Percentiles rank a stretch among this genome's conserved stretches.
These are phyloP conservation scores for Rhodocollybia butyracea DNA, from an alignment of 768 basidiomycete genomes.

Conservation along the genomic window DNA sequence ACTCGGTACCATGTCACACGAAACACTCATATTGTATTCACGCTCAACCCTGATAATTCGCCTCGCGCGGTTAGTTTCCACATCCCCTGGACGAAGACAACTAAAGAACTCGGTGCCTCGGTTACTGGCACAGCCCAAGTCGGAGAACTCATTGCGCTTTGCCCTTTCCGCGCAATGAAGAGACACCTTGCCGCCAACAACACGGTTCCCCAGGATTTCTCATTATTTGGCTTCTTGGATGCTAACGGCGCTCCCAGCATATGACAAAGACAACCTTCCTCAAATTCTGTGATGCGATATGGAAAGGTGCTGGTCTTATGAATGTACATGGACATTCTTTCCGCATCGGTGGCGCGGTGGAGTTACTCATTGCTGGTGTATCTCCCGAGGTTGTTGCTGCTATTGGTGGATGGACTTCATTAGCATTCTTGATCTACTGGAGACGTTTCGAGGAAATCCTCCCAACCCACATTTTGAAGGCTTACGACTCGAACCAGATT, in stretches of 20 bases:
- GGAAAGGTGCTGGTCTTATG: slow-evolving; percentile 9
- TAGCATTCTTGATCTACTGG: slow-evolving; percentile 29
- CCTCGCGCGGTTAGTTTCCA: slow-evolving; percentile 18
- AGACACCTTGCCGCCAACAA: slow-evolving; percentile 18
- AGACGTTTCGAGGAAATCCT: slow-evolving; percentile 19
- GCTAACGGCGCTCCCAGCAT: slow-evolving; percentile 1
- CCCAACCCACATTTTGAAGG: background rate
- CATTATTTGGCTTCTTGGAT: slow-evolving; percentile 5
- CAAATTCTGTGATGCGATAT: slow-evolving; percentile 11
- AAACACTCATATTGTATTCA: background rate
- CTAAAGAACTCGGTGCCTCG: slow-evolving; percentile 19
- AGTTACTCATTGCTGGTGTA: slow-evolving; percentile 23
- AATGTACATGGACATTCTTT: slow-evolving; percentile 21
- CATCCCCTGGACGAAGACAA: slow-evolving; percentile 36
- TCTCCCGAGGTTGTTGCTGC: slow-evolving; percentile 29
- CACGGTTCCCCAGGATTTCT: slow-evolving; percentile 19
- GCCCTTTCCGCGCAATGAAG: slow-evolving; percentile 17
- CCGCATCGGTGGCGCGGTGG: slow-evolving; percentile 23
- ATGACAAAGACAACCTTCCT: slow-evolving; percentile 13
- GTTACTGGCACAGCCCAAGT: slow-evolving; percentile 19
- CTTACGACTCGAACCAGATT: background rate
- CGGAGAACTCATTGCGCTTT: slow-evolving; percentile 8
- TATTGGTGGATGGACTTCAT: slow-evolving; percentile 30
- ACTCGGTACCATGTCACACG: slow-evolving; percentile 14
- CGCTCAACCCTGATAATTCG: background rate